phyloP scores from a whole-genome alignment of 345 rosid genomes.

The Turritis glabra region DNA sequence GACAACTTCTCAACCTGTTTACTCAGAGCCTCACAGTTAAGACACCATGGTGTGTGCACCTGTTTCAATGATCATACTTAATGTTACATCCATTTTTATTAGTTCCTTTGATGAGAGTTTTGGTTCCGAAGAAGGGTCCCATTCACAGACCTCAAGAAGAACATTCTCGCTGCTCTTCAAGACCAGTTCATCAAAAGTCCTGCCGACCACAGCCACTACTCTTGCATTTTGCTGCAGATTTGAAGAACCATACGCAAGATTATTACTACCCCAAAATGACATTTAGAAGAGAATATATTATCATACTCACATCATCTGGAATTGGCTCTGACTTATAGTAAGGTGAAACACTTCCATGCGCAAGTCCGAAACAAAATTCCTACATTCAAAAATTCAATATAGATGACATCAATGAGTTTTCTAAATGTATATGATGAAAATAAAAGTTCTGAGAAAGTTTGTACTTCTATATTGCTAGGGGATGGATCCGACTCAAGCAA shows the following conservation, averaged over 20 bases:
- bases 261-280: not conserved
- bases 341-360: slow-evolving; percentile 52
- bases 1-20: slow-evolving; percentile 87
- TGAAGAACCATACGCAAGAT: slow-evolving; percentile 38
- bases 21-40: slow-evolving; percentile 66
- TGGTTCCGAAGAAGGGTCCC: not conserved
- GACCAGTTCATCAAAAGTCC: slow-evolving; percentile 75
- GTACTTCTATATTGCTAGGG: slow-evolving; percentile 74
- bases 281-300: slow-evolving; percentile 45
- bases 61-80: slow-evolving; percentile 31
- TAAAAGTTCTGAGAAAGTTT: not conserved
- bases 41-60: slow-evolving; percentile 91
- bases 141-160: slow-evolving; percentile 69
- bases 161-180: slow-evolving; percentile 66
- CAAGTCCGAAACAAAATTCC: slow-evolving; percentile 72
- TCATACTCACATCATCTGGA: slow-evolving; percentile 69
- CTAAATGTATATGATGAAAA: not conserved
- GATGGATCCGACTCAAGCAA: slow-evolving; percentile 71
- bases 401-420: slow-evolving; percentile 15
- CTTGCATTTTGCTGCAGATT: slow-evolving; percentile 60
- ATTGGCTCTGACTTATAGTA: slow-evolving; percentile 79
- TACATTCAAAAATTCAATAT: slow-evolving; percentile 37
- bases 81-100: slow-evolving; percentile 4
- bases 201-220: slow-evolving; percentile 66
- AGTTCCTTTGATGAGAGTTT: not conserved